Base-by-base conservation (phyloP, 2,329 filamentous ascomycete genomes). In the Blastomyces parvus region DNA sequence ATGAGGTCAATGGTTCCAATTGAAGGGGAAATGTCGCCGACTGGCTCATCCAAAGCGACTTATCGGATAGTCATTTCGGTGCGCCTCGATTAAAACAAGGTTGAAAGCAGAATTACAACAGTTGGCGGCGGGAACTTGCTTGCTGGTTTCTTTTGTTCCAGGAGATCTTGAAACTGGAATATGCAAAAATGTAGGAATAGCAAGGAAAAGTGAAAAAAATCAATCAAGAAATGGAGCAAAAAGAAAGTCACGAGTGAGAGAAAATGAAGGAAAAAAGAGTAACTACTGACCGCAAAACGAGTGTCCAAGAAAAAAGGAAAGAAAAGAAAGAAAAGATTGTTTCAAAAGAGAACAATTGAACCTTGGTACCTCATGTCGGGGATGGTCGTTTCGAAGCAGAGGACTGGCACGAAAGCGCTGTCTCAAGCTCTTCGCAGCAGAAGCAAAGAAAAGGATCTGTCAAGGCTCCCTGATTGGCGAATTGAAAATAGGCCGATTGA, bases 341-440 rank as follows among this genome's bases (percentile, higher is more conserved):
- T 46, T 59, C 58, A 48, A 19, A 46, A 14, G 14, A 36, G 14
- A 59, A 59, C 22, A 48, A 33, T 33, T 13, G 42, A 36, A 48
- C 58, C 58, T 48, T 59, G 58, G 40, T 33, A n/a, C 58, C 46
- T 59, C 58, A 59, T 36, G n/a, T 17, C 17, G 27, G 42, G 40
- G 42, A 48, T 36, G 42, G 6, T 22, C 25, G 22, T 59, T 8
- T 33, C 30, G 42, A 59, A 42, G 46, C 22, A 48, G 25, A 46
- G 42, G 58, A 59, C 30, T 59, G 42, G 42, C 42, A 36, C 6
- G 7, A 59, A 33, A 59, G 27, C 25, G 27, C 42, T 48, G 40
- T 42, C 25, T 59, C 42, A 36, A 59, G 58, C 58, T 59, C 27
- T 3, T 19, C 22, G 33, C 33, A 25, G 5, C 8, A 8, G 22